A percentile compares a stretch with the other conserved stretches of the same genome.
Conservation (phyloP, 371 early-diverging fungal species). For the Syncephalastrum contaminatum region DNA sequence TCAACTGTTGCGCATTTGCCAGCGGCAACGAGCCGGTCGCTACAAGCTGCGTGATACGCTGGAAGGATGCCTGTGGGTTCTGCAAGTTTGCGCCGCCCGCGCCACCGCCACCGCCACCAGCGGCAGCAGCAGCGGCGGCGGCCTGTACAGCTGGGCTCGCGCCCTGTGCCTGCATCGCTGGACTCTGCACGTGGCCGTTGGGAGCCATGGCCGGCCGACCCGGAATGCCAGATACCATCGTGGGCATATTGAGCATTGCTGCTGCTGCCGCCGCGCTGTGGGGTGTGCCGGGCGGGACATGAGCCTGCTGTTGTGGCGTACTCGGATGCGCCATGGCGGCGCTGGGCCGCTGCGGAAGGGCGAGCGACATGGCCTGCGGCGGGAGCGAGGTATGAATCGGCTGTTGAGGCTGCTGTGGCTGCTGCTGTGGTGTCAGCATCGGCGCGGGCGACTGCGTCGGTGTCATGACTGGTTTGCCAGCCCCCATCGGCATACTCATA, state of each 20-base stretch:
- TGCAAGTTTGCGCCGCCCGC: conserved; percentile 18
- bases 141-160: conserved; percentile 11
- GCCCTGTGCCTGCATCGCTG: conserved; percentile 9
- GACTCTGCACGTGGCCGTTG: conserved; percentile 14
- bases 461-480: conserved; percentile 12
- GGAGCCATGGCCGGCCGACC: conserved; percentile 12
- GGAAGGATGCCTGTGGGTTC: conserved; percentile 24
- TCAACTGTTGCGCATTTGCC: conserved; percentile 31
- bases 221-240: conserved; percentile 5
- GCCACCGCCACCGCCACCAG: background rate
- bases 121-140: conserved; percentile 20
- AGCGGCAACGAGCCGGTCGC: conserved; percentile 23
- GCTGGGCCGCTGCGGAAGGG: conserved; percentile 27
- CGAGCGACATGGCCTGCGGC: conserved; percentile 16
- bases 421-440: conserved; percentile 20
- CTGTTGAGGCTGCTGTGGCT: conserved; percentile 18
- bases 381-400: conserved; percentile 20
- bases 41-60: conserved; percentile 36
- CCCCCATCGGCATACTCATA: conserved; percentile 13
- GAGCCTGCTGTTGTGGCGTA: conserved; percentile 15
- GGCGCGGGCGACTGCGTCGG: conserved; percentile 29
- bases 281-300: conserved; percentile 13
- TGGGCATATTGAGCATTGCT: conserved; percentile 9
- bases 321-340: conserved; percentile 18
- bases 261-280: conserved; percentile 3